Conservation (phyloP, 1,284 basidiomycete species). For the Ganoderma leucocontextum region DNA sequence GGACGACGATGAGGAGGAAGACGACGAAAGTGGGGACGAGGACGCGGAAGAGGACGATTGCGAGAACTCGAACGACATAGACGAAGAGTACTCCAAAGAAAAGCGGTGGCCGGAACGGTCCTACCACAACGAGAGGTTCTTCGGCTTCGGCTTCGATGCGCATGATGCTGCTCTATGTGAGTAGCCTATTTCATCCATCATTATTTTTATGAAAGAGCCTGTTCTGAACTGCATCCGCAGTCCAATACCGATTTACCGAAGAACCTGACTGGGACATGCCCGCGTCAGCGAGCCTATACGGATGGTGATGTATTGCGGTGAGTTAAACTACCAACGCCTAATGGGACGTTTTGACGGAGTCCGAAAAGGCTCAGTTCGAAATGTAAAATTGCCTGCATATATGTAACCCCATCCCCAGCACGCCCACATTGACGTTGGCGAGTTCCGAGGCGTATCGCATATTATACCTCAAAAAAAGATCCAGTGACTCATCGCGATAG, state of each 20-base stretch:
- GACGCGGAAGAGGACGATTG: background rate
- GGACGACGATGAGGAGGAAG: background rate
- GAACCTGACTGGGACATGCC: slow-evolving; percentile 2
- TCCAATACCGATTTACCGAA: background rate
- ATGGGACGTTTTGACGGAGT: no score
- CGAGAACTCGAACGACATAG: background rate
- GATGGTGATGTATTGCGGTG: no score
- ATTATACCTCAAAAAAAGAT: background rate
- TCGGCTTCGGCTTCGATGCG: background rate
- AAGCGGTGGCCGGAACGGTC: background rate
- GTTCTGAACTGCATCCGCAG: background rate
- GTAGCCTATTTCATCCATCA: background rate
- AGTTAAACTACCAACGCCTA: no score
- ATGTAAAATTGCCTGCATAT: background rate
- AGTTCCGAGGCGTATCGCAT: background rate
- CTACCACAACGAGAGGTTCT: background rate
- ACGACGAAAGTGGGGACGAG: background rate
- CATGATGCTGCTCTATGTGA: background rate
- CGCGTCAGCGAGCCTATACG: background rate
- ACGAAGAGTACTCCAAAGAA: background rate
- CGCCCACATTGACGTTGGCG: background rate
- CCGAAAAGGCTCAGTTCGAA: no score
- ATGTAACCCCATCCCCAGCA: background rate
- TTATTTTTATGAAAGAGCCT: background rate
- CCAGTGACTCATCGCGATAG: background rate